Conservation (phyloP, 352 stramenopile species). For the Peronosclerospora sorghi region DNA sequence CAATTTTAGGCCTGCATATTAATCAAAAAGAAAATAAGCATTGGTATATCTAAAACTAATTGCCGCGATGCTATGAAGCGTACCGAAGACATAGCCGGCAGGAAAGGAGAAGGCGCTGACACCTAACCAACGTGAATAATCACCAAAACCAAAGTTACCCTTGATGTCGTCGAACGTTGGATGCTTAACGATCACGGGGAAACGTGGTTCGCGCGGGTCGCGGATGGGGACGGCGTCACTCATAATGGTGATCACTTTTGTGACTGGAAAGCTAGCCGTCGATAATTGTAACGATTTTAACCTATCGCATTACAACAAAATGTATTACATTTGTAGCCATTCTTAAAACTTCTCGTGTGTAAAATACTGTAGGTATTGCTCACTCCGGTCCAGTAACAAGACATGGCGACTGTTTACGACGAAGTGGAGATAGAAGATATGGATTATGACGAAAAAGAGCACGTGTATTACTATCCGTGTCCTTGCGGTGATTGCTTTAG, state of each 20-base stretch:
- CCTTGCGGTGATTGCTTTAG: conserved; percentile 93
- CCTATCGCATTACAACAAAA: too few relatives aligned
- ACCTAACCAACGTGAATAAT: conserved; percentile 55
- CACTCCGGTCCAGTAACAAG: too few relatives aligned
- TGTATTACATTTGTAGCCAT: too few relatives aligned
- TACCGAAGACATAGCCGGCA: conserved; percentile 68
- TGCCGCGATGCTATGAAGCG: conserved; percentile 8
- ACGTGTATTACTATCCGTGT: conserved; percentile 96
- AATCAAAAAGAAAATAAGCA: background rate
- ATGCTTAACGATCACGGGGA: conserved; percentile 73
- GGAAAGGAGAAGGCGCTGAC: conserved; percentile 59
- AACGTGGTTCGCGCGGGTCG: conserved; percentile 50
- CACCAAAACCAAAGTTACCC: conserved; percentile 47
- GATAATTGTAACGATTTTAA: too few relatives aligned
- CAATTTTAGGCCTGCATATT: conserved; percentile 37
- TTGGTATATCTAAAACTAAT: too few relatives aligned
- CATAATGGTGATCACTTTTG: conserved; percentile 12
- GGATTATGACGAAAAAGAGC: conserved; percentile 88
- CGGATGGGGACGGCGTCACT: conserved; percentile 29
- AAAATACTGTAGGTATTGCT: too few relatives aligned
- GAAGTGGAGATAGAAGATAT: conserved; percentile 99
- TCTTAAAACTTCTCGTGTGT: too few relatives aligned
- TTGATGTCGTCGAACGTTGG: conserved; percentile 64
- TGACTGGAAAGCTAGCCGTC: too few relatives aligned
- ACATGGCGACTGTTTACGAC: conserved; percentile 90